Evolutionary conservation across 2,329 filamentous ascomycete genomes (phyloP), one percentile per base, ranked within the genome.

Genomic region (Stagonosporopsis cucurbitacearum): DNA sequence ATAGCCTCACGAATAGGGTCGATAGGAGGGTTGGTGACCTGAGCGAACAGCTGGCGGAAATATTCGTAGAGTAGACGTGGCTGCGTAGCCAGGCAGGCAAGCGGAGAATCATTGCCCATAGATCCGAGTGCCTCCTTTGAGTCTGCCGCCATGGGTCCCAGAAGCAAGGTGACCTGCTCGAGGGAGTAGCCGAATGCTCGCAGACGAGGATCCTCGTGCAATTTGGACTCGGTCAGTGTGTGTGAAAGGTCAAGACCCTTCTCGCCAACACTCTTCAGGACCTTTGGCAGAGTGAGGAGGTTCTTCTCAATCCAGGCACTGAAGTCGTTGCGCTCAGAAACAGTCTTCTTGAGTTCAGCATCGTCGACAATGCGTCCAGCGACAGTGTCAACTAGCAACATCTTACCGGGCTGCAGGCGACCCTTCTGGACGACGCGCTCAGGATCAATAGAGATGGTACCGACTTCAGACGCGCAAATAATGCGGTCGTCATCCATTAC

Each of bases 21-120:
- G 71, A 98, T 98, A 13, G 94, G 94, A 65, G 94, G 94, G 78
- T 98, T 98, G 59, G 94, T 98, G 75, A 98, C 94, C 80, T 98
- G 94, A 9, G 94, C 94, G 76, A 98, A 98, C 39, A 98, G 88
- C 81, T 98, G 91, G 60, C 94, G 88, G 88, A 98, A 98, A 80
- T 98, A 98, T 77, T 97, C 94, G 76, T 91, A 96, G 19, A 97
- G 85, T 50, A 96, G 82, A 66, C 93, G 90, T 65, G 94, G 92
- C 60, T 93, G 90, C 63, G 90, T 86, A n/a, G 94, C 90, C 73
- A 98, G 82, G 76, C 92, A 96, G 49, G 94, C 94, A 62, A 98
- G 82, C 39, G 94, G 94, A 40, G 91, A 91, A 81, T 98, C 94
- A 73, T 98, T 98, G 68, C 94, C 94, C 94, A 98, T 98, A 57